Evolutionary conservation across 2,329 filamentous ascomycete species (phyloP).

Genomic region (Fusarium annulatum): DNA sequence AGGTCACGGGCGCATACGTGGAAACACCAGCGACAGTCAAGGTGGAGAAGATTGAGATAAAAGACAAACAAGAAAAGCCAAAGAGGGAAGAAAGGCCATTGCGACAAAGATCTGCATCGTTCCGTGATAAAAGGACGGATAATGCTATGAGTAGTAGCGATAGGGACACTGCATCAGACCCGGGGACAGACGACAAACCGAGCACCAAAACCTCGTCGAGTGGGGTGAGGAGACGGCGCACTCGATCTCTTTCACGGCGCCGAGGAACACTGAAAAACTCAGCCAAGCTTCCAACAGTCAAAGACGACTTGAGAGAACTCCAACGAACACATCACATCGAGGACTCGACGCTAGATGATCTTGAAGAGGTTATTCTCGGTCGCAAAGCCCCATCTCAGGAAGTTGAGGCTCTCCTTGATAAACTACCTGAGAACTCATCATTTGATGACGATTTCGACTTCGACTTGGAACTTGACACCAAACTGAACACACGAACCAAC

Average conservation of each 20-base stretch:
- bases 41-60: conserved; percentile 47
- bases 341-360: conserved; percentile 69
- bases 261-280: conserved; percentile 64
- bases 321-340: conserved; percentile 65
- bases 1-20: conserved; percentile 65
- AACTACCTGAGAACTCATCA: conserved; percentile 40
- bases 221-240: conserved; percentile 45
- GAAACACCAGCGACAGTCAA: conserved; percentile 65
- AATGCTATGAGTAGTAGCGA: conserved; percentile 35
- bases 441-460: conserved; percentile 42
- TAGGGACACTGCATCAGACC: conserved; percentile 50
- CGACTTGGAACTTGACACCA: conserved; percentile 42
- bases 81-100: conserved; percentile 21
- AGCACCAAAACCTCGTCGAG: conserved; percentile 37
- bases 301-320: conserved; percentile 66
- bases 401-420: conserved; percentile 42
- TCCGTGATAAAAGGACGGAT: conserved; percentile 43
- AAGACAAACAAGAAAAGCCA: conserved; percentile 32
- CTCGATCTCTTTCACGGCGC: conserved; percentile 56
- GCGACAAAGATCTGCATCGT: conserved; percentile 33
- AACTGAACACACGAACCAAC: conserved; percentile 41
- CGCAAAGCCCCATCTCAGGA: conserved; percentile 46
- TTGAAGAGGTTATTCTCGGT: conserved; percentile 62
- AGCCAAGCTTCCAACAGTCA: conserved; percentile 64
- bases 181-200: conserved; percentile 44